phyloP scores from a whole-genome alignment of 116 monocot genomes.

The Dioscorea cayenensis region DNA sequence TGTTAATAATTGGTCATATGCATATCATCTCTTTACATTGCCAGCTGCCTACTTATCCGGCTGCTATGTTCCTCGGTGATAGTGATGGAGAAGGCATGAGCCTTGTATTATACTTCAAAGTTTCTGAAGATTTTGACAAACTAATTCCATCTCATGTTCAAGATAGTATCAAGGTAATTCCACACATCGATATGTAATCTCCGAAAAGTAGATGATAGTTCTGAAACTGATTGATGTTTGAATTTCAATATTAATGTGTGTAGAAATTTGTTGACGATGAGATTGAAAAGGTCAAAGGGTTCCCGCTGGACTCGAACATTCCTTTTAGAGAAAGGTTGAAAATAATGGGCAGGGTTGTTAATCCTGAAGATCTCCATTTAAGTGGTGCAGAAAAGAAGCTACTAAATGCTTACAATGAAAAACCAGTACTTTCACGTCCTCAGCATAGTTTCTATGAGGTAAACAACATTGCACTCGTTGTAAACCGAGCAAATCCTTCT shows the following conservation, averaged over 20 bases:
- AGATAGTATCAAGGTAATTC: slow-evolving; percentile 48
- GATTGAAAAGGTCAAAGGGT: slow-evolving; percentile 80
- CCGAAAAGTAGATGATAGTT: not conserved
- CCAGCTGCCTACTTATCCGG: slow-evolving; percentile 82
- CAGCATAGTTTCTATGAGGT: slow-evolving; percentile 85
- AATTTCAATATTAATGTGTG: slow-evolving; percentile 1
- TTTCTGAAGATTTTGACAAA: slow-evolving; percentile 71
- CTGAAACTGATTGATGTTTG: too few relatives aligned
- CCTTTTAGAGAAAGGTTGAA: slow-evolving; percentile 85
- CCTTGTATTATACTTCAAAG: slow-evolving; percentile 82
- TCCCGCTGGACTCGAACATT: slow-evolving; percentile 57
- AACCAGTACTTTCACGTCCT: slow-evolving; percentile 96
- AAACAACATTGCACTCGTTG: slow-evolving; percentile 4
- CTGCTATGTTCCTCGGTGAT: slow-evolving; percentile 73
- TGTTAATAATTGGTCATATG: not conserved
- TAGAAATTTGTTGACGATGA: slow-evolving; percentile 91
- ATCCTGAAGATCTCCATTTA: slow-evolving; percentile 82
- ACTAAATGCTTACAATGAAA: slow-evolving; percentile 80
- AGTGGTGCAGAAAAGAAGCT: slow-evolving; percentile 80
- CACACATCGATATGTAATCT: not conserved
- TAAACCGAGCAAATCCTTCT: too few relatives aligned
- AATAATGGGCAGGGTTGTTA: slow-evolving; percentile 66
- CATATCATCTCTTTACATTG: slow-evolving; percentile 1
- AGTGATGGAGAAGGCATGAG: slow-evolving; percentile 86
- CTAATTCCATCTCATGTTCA: slow-evolving; percentile 64